Evolutionary conservation across 2,329 filamentous ascomycete genomes (phyloP), one percentile per base, ranked within the genome.

Genomic region (Cyphellophora attinorum): DNA sequence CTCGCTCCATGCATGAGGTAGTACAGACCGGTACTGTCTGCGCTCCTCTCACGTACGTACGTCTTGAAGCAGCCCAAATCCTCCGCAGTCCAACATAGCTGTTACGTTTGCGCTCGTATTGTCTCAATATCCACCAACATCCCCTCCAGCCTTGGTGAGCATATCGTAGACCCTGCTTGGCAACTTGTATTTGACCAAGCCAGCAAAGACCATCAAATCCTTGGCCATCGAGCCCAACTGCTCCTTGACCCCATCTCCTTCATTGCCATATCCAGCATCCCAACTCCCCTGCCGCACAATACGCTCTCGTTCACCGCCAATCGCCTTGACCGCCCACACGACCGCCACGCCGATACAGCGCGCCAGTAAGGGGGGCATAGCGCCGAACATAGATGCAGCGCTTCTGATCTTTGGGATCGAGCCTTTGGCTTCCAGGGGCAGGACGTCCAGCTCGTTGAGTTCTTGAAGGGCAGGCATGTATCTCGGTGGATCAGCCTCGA

Each of bases 141-240:
- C 81, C 29, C 80, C 79, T 32, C 81, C 84, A 27, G 84, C 85
- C 53, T 80, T 75, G 31, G 86, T 88, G 52, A 96, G 65, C 44
- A 81, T 83, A 66, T 95, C 89, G 61, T 93, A 89, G 36, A 96
- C 71, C 52, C 83, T 74, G 23, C 84, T 81, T 33, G 85, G 85
- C 62, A 96, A 73, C 52, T 91, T 79, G 62, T 94, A 96, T 53
- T 84, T 79, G 54, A 96, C 76, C 70, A 94, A 77, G 37, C 86
- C 89, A 11, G 86, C 89, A 65, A 94, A 96, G 11, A 91, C 82
- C 66, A 91, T 94, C 51, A 95, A 61, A 59, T 96, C 89, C 58
- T 86, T 78, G 25, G 84, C 86, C 64, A 83, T 85, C 33, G 62
- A 59, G 38, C 58, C 63, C 17, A 50, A 27, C 32, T 50, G 48